Conservation (phyloP, 1,284 basidiomycete species). For the Apiotrichum gracile region DNA sequence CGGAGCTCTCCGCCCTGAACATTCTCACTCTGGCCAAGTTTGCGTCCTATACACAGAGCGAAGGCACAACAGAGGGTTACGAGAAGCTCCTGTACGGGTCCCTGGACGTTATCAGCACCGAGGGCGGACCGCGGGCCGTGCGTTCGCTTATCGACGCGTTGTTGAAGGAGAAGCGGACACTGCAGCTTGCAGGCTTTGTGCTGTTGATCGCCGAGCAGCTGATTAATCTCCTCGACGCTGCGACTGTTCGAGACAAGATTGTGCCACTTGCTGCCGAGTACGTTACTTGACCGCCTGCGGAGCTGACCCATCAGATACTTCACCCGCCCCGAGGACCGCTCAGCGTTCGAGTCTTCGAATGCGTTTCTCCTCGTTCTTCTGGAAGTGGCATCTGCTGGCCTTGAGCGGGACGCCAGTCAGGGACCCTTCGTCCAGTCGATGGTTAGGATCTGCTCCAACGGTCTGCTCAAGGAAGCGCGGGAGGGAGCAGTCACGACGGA, state of each 20-base stretch:
- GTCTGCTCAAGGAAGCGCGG: constrained; percentile 21
- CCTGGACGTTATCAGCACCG: constrained; percentile 26
- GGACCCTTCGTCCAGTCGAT: constrained; percentile 23
- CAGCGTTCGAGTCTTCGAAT: constrained; percentile 35
- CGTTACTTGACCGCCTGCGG: background rate
- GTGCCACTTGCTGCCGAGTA: constrained; percentile 25
- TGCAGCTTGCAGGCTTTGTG: constrained; percentile 19
- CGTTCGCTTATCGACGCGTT: constrained; percentile 3
- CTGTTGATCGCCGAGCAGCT: constrained; percentile 29
- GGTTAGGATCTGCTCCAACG: constrained; percentile 17
- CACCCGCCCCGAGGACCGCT: constrained; percentile 13
- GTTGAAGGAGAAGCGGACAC: background rate
- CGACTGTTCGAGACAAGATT: constrained; percentile 14
- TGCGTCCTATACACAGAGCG: constrained; percentile 13
- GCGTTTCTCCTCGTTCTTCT: constrained; percentile 27
- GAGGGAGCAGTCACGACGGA: constrained; percentile 21
- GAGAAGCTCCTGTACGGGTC: constrained; percentile 28
- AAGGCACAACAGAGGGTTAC: constrained; percentile 19
- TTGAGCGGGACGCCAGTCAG: constrained; percentile 11
- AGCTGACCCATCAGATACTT: constrained; percentile 24
- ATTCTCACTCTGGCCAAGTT: constrained; percentile 22
- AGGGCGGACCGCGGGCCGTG: constrained; percentile 7
- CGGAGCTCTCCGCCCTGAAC: constrained; percentile 12
- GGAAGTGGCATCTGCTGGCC: constrained; percentile 10
- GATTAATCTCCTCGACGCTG: constrained; percentile 19